Conservation (phyloP, 495 filamentous ascomycete species). For the Pseudevernia furfuracea region DNA sequence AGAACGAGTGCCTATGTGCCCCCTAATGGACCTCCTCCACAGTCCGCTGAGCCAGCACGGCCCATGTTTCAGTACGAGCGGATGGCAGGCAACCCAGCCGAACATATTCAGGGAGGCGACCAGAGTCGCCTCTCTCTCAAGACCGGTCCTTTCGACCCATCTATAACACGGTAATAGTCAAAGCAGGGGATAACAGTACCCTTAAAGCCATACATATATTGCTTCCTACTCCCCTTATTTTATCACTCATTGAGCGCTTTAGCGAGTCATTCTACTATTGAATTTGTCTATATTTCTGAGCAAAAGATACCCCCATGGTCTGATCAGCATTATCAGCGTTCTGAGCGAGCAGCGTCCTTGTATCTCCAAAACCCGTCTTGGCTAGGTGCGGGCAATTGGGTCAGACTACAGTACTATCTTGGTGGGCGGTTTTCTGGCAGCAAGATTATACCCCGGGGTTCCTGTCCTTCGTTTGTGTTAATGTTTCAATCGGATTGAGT, state of each 20-base stretch:
- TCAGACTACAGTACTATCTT: conserved; percentile 1
- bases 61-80: conserved; percentile 21
- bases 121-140: conserved; percentile 16
- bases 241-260: conserved; percentile 20
- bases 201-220: conserved; percentile 16
- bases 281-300: conserved; percentile 13
- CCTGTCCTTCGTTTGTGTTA: not conserved
- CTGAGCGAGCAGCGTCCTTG: conserved; percentile 14
- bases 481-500: not conserved
- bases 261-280: conserved; percentile 23
- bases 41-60: conserved; percentile 11
- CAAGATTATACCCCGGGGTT: not conserved
- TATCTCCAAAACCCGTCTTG: conserved; percentile 1
- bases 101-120: conserved; percentile 13
- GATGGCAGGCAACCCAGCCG: conserved; percentile 13
- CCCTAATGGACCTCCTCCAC: conserved; percentile 16
- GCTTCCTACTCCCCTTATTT: not conserved
- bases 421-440: conserved; percentile 7
- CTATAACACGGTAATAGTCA: conserved; percentile 11
- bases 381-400: not conserved
- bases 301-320: conserved; percentile 20
- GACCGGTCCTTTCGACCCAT: conserved; percentile 20
- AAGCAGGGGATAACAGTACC: not conserved
- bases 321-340: conserved; percentile 21
- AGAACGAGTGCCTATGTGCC: conserved; percentile 26